Evolutionary conservation across 2,329 filamentous ascomycete species (phyloP).

Genomic region (Salinomyces thailandicus): DNA sequence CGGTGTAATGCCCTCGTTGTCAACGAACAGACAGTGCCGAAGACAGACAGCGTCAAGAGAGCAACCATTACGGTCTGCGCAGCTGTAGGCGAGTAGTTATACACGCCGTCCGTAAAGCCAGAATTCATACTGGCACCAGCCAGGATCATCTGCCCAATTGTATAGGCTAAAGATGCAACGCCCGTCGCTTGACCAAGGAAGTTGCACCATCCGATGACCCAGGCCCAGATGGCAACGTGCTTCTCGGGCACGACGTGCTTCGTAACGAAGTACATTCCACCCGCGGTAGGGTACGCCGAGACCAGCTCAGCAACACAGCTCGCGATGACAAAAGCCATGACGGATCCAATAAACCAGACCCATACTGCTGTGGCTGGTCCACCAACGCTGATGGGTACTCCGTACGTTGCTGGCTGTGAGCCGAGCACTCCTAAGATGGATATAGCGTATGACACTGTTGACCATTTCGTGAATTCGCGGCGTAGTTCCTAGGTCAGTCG

Average conservation of each 20-base stretch:
- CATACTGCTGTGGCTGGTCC: conserved; percentile 55
- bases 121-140: conserved; percentile 54
- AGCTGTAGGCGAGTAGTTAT: conserved; percentile 47
- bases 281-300: conserved; percentile 56
- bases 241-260: conserved; percentile 53
- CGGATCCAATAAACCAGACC: conserved; percentile 54
- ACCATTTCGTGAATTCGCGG: conserved; percentile 57
- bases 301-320: conserved; percentile 56
- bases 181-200: conserved; percentile 54
- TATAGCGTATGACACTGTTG: conserved; percentile 55
- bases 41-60: conserved; percentile 44
- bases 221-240: conserved; percentile 52
- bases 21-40: conserved; percentile 52
- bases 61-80: conserved; percentile 49
- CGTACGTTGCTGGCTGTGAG: conserved; percentile 55
- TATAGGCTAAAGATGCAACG: conserved; percentile 53
- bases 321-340: conserved; percentile 55
- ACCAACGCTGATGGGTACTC: conserved; percentile 46
- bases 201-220: conserved; percentile 59
- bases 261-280: conserved; percentile 59
- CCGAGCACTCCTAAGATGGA: conserved; percentile 55
- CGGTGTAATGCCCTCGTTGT: conserved; percentile 50
- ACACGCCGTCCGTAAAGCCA: conserved; percentile 37
- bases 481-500: conserved; percentile 46
- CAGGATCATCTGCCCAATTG: conserved; percentile 53